Percentiles rank a stretch among this genome's conserved stretches.
Evolutionary conservation across 805 yeast species (phyloP).

Genomic region (Maudiozyma turicensis): DNA sequence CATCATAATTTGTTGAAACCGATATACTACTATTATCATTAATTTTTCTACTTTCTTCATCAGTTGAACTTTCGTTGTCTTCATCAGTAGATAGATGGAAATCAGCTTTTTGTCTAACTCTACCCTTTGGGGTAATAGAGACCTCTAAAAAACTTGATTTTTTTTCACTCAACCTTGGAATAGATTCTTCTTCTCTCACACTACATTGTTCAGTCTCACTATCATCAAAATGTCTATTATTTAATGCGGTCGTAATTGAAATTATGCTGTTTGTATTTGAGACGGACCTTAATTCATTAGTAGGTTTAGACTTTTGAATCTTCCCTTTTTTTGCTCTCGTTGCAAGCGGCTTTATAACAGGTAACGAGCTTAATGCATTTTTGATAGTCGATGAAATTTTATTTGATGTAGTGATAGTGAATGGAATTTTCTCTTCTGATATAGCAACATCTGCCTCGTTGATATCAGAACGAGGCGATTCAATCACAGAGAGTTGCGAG

Average conservation of each 20-base stretch:
- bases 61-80: conserved; percentile 1
- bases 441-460: not conserved
- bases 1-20: not conserved
- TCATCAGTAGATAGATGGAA: conserved; percentile 11
- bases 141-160: not conserved
- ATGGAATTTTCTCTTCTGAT: not conserved
- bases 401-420: not conserved
- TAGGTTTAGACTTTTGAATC: conserved; percentile 10
- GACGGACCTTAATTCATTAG: conserved; percentile 10
- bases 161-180: not conserved
- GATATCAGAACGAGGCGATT: conserved; percentile 3
- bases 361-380: conserved; percentile 11
- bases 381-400: not conserved
- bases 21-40: conserved; percentile 3
- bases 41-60: conserved; percentile 11
- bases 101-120: conserved; percentile 6
- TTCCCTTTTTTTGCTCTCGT: conserved; percentile 1
- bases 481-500: conserved; percentile 2
- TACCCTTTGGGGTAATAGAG: not conserved
- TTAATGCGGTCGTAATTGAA: conserved; percentile 9
- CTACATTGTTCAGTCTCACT: not conserved
- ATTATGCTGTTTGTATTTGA: conserved; percentile 14
- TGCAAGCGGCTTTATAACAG: conserved; percentile 3
- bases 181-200: not conserved
- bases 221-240: not conserved